phyloP scores from a whole-genome alignment of 495 filamentous ascomycete genomes.

The Talaromyces wortmannii region DNA sequence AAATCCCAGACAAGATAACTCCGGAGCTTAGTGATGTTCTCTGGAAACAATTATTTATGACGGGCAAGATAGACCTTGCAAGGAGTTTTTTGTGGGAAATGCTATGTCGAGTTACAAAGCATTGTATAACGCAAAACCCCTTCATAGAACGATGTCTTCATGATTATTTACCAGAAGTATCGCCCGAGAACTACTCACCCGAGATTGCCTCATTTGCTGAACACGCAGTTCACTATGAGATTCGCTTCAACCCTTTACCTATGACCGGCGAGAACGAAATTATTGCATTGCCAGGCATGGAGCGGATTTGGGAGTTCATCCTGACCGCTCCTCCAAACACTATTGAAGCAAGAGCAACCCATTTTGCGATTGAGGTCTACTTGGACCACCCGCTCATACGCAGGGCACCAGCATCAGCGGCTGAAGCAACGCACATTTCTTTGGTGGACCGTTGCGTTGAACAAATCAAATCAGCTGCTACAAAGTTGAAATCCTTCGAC shows the following conservation, averaged over 20 bases:
- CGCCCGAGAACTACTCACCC: slow-evolving; percentile 56
- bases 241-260: slow-evolving; percentile 31
- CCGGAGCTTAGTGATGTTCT: slow-evolving; percentile 52
- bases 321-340: slow-evolving; percentile 61
- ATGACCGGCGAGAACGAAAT: slow-evolving; percentile 34
- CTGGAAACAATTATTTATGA: slow-evolving; percentile 63
- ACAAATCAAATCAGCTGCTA: slow-evolving; percentile 65
- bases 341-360: slow-evolving; percentile 62
- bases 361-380: slow-evolving; percentile 68
- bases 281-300: slow-evolving; percentile 54
- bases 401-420: slow-evolving; percentile 34
- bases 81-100: slow-evolving; percentile 60
- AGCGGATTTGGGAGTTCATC: slow-evolving; percentile 79
- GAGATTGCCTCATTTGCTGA: slow-evolving; percentile 65
- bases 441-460: slow-evolving; percentile 72
- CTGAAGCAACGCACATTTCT: slow-evolving; percentile 67
- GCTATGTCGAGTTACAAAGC: slow-evolving; percentile 44
- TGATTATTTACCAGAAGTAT: slow-evolving; percentile 57
- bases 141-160: slow-evolving; percentile 62
- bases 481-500: slow-evolving; percentile 43
- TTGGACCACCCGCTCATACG: slow-evolving; percentile 45
- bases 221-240: slow-evolving; percentile 39
- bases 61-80: slow-evolving; percentile 46
- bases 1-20: slow-evolving; percentile 53
- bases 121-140: slow-evolving; percentile 39